Evolutionary conservation across 78 protist species (phyloP).

Genomic region (Polysphondylium violaceum): DNA sequence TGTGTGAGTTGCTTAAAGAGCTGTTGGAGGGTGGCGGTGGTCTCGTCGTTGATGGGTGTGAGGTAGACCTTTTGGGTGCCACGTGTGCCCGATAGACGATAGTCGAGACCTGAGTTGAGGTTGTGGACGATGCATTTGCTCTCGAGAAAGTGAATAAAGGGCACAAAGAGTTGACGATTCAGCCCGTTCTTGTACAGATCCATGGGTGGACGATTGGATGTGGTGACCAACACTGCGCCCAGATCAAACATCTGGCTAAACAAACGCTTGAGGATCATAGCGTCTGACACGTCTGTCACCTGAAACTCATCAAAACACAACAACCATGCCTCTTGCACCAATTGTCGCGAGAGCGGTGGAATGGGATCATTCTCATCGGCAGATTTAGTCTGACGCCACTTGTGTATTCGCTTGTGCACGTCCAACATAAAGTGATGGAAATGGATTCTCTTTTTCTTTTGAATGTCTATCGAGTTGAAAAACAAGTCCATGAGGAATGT

Average conservation of each 20-base stretch:
- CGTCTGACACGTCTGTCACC: constrained; percentile 95
- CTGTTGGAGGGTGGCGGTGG: not conserved
- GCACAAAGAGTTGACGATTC: constrained; percentile 90
- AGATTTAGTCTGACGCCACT: constrained; percentile 63
- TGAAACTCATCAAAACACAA: constrained; percentile 97
- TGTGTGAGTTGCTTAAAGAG: constrained; percentile 46
- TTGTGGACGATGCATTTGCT: constrained; percentile 58
- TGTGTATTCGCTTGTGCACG: constrained; percentile 86
- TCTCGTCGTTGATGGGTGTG: not conserved
- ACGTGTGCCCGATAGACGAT: constrained; percentile 80
- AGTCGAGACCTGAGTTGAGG: constrained; percentile 86
- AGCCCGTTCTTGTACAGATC: constrained; percentile 93
- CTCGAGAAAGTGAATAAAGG: constrained; percentile 87
- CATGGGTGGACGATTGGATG: constrained; percentile 93
- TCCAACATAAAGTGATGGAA: constrained; percentile 96
- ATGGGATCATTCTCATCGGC: constrained; percentile 81
- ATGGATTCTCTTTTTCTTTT: constrained; percentile 87
- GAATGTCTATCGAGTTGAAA: constrained; percentile 73
- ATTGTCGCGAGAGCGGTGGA: constrained; percentile 80
- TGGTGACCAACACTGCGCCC: constrained; percentile 93
- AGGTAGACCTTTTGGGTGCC: constrained; percentile 59
- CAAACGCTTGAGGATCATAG: constrained; percentile 93
- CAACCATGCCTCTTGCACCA: constrained; percentile 76
- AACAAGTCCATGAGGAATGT: constrained; percentile 94
- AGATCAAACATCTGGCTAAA: constrained; percentile 82